These are phyloP conservation scores for Boletus rex-veris DNA, from an alignment of 768 basidiomycete genomes.

Conservation along the genomic window DNA sequence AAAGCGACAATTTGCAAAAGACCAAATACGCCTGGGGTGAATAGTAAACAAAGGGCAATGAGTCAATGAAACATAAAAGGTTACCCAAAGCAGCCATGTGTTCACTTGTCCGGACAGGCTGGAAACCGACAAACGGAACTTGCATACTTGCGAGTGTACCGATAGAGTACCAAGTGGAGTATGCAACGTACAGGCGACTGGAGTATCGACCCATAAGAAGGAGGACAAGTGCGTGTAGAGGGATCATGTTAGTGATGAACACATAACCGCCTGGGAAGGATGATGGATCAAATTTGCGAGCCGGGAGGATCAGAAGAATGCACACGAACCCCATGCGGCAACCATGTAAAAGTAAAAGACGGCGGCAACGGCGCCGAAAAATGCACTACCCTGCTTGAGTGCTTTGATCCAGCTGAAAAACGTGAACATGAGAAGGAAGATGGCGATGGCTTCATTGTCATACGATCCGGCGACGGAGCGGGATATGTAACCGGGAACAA, in stretches of 20 bases:
- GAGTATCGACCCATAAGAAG: conserved; percentile 96
- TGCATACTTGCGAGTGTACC: conserved; percentile 98
- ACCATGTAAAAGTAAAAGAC: conserved; percentile 99
- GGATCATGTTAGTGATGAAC: conserved; percentile 99
- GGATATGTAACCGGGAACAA: conserved; percentile 97
- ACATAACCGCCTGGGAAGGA: conserved; percentile 78
- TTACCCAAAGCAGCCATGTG: conserved; percentile 97
- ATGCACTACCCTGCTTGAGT: conserved; percentile 87
- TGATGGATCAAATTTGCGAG: conserved; percentile 6
- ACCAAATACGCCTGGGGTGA: conserved; percentile 81
- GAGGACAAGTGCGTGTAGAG: conserved; percentile 90
- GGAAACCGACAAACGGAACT: conserved; percentile 98
- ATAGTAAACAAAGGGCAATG: conserved; percentile 3
- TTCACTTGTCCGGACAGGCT: conserved; percentile 95
- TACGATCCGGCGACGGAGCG: conserved; percentile 99
- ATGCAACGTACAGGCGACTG: conserved; percentile 87
- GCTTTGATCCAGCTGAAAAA: conserved; percentile 98
- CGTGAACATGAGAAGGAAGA: conserved; percentile 99
- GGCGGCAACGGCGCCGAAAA: conserved; percentile 86
- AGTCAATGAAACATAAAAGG: not conserved
- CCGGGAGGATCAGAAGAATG: not conserved
- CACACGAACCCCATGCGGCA: conserved; percentile 89
- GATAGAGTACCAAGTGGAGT: conserved; percentile 97
- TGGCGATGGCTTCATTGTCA: conserved; percentile 99
- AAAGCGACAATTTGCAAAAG: conserved; percentile 96